phyloP scores from a whole-genome alignment of 768 basidiomycete species.

The Lactarius hatsudake region DNA sequence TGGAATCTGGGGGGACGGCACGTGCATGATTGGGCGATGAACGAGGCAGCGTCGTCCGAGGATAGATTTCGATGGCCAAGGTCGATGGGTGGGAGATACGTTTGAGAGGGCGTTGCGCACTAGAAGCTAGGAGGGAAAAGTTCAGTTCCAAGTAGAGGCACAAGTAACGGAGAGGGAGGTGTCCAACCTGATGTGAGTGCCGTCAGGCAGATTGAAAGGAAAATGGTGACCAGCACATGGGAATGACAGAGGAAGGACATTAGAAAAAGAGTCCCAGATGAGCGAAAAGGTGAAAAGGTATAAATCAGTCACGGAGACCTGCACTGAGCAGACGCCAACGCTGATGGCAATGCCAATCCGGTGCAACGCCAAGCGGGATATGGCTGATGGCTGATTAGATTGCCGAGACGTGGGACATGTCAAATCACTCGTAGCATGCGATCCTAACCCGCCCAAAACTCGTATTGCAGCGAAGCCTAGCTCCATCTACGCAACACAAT shows the following conservation, averaged over 20 bases:
- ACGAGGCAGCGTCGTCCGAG: slow-evolving; percentile 30
- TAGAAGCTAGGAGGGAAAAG: slow-evolving; percentile 14
- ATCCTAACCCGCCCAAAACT: slow-evolving; percentile 24
- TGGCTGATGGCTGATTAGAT: background rate
- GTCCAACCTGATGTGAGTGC: slow-evolving; percentile 17
- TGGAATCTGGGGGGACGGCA: slow-evolving; percentile 37
- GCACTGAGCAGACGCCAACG: background rate
- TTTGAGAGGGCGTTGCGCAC: slow-evolving; percentile 37
- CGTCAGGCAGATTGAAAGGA: slow-evolving; percentile 19
- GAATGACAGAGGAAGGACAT: slow-evolving; percentile 12
- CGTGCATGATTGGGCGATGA: slow-evolving; percentile 14
- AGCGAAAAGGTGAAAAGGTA: background rate
- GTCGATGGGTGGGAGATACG: slow-evolving; percentile 39
- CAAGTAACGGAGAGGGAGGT: background rate
- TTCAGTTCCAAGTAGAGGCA: background rate
- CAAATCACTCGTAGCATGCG: background rate
- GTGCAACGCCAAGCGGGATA: background rate
- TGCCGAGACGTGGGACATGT: background rate
- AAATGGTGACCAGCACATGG: slow-evolving; percentile 28
- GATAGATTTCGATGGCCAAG: slow-evolving; percentile 43
- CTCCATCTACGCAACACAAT: slow-evolving; percentile 16
- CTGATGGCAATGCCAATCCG: background rate
- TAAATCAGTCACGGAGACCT: background rate
- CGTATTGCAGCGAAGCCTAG: slow-evolving; percentile 20
- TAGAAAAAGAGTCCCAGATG: background rate